phyloP scores from a whole-genome alignment of 768 basidiomycete species.

The Neoboletus brunneissimus region DNA sequence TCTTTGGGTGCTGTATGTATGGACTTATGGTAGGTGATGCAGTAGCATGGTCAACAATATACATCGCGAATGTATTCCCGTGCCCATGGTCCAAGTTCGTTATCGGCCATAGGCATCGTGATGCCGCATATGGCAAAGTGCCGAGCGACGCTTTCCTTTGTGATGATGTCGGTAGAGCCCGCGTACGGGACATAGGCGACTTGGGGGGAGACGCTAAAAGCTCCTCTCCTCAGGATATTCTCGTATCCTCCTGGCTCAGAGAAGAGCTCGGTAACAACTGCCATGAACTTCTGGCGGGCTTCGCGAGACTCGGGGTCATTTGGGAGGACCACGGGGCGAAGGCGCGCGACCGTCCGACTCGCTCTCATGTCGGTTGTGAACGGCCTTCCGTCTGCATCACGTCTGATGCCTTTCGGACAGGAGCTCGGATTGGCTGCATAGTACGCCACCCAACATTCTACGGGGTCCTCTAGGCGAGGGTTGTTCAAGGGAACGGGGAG shows the following conservation, averaged over 20 bases:
- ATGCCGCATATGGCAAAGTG: slow-evolving; percentile 45
- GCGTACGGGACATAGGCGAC: slow-evolving; percentile 32
- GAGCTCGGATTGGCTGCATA: slow-evolving; percentile 43
- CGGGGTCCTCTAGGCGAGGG: slow-evolving; percentile 46
- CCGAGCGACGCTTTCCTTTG: slow-evolving; percentile 35
- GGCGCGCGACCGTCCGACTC: slow-evolving; percentile 47
- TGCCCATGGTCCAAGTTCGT: slow-evolving; percentile 41
- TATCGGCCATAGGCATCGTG: slow-evolving; percentile 34
- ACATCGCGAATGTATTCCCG: slow-evolving; percentile 33
- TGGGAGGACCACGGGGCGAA: slow-evolving; percentile 38
- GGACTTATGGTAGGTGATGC: slow-evolving; percentile 7
- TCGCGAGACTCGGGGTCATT: slow-evolving; percentile 34
- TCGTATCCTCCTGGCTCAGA: slow-evolving; percentile 40
- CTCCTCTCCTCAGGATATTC: slow-evolving; percentile 35
- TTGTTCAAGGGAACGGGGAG: slow-evolving; percentile 34
- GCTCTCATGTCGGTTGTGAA: slow-evolving; percentile 43
- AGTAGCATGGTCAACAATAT: slow-evolving; percentile 21
- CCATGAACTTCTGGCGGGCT: slow-evolving; percentile 40
- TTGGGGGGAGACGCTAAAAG: slow-evolving; percentile 35
- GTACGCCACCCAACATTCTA: slow-evolving; percentile 46
- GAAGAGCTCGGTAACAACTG: slow-evolving; percentile 39
- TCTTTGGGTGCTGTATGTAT: slow-evolving; percentile 19
- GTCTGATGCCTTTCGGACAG: slow-evolving; percentile 48
- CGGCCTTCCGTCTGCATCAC: slow-evolving; percentile 37
- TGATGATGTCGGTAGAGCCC: slow-evolving; percentile 29